phyloP scores from a whole-genome alignment of 495 filamentous ascomycete genomes.

The Letharia columbiana region DNA sequence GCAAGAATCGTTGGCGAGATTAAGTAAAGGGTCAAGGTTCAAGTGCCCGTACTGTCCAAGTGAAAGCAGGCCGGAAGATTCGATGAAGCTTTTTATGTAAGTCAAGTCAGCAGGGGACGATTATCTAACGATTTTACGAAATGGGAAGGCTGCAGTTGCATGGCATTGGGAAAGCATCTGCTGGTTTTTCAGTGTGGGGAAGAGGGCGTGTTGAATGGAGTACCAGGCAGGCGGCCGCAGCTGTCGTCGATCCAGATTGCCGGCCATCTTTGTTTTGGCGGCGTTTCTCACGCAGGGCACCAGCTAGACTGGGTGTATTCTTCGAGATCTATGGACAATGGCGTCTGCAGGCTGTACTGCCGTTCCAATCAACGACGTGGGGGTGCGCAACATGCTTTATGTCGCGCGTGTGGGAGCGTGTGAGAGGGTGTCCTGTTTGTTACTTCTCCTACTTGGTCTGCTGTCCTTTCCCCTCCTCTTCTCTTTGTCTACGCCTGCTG shows the following conservation, averaged over 20 bases:
- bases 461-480: constrained; percentile 8
- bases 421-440: constrained; percentile 6
- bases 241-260: background rate
- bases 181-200: constrained; percentile 11
- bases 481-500: background rate
- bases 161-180: constrained; percentile 6
- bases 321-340: constrained; percentile 11
- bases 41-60: constrained; percentile 96
- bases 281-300: constrained; percentile 9
- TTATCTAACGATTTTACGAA: constrained; percentile 9
- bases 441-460: background rate
- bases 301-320: background rate
- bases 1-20: constrained; percentile 63
- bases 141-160: constrained; percentile 3
- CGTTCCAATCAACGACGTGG: constrained; percentile 17
- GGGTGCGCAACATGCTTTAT: constrained; percentile 6
- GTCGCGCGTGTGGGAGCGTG: constrained; percentile 17
- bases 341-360: constrained; percentile 6
- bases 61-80: constrained; percentile 69
- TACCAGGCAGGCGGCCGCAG: background rate
- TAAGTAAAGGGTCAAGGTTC: constrained; percentile 71
- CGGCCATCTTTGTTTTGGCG: background rate
- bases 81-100: constrained; percentile 60
- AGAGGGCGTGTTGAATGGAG: background rate
- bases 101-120: background rate